Conservation (phyloP, 2,329 filamentous ascomycete species). For the Botrytis galanthina region DNA sequence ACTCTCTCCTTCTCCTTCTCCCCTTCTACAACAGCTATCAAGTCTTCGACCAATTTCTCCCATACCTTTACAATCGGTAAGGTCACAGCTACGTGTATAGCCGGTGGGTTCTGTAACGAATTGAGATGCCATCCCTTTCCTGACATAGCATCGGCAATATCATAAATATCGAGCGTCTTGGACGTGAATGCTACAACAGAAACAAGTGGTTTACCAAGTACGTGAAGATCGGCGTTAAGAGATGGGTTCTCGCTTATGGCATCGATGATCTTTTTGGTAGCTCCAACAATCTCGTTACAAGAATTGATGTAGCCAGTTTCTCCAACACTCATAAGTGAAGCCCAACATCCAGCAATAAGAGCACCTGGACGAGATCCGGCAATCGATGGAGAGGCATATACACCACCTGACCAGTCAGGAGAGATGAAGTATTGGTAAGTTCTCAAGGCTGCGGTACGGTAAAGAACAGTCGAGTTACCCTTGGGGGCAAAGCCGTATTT, state of each 20-base stretch:
- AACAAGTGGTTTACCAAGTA: slow-evolving; percentile 83
- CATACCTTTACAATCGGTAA: slow-evolving; percentile 78
- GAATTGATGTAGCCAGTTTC: slow-evolving; percentile 84
- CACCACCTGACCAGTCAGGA: slow-evolving; percentile 91
- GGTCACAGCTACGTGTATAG: slow-evolving; percentile 92
- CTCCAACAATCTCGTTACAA: slow-evolving; percentile 83
- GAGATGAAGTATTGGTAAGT: slow-evolving; percentile 96
- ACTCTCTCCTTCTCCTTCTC: slow-evolving; percentile 81
- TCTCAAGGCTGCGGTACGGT: slow-evolving; percentile 75
- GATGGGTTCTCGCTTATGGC: slow-evolving; percentile 68
- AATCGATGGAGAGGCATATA: slow-evolving; percentile 90
- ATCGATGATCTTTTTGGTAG: slow-evolving; percentile 76
- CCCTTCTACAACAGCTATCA: slow-evolving; percentile 63
- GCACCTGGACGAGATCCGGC: slow-evolving; percentile 90
- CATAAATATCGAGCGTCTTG: slow-evolving; percentile 87
- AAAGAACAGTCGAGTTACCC: slow-evolving; percentile 90
- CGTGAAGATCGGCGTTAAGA: slow-evolving; percentile 69
- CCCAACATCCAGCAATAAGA: slow-evolving; percentile 94
- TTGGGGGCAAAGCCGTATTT: slow-evolving; percentile 99
- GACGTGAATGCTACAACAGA: slow-evolving; percentile 86
- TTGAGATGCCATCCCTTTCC: slow-evolving; percentile 92
- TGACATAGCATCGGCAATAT: slow-evolving; percentile 86
- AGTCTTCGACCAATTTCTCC: slow-evolving; percentile 74
- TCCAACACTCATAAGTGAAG: slow-evolving; percentile 82
- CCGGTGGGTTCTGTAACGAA: slow-evolving; percentile 84